These are phyloP conservation scores for Ascochyta pisi DNA, from an alignment of 2,329 filamentous ascomycete species.

Conservation along the genomic window DNA sequence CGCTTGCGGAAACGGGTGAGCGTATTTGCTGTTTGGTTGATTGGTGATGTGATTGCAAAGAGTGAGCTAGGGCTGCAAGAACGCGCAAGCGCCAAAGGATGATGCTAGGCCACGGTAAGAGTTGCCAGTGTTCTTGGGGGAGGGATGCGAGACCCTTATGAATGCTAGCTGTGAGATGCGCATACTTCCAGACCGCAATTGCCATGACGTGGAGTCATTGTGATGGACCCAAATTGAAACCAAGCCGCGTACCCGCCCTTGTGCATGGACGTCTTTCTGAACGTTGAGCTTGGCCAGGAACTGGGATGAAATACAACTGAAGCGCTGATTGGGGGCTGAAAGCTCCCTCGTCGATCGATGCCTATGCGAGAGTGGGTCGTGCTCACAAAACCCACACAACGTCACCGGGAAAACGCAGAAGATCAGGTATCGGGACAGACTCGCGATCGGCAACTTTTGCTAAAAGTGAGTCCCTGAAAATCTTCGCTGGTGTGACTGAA, in stretches of 20 bases:
- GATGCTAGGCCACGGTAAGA: constrained; percentile 1
- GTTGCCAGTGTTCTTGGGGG: neutral
- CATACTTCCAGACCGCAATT: constrained; percentile 24
- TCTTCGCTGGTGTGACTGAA: constrained; percentile 23
- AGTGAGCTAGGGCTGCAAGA: constrained; percentile 21
- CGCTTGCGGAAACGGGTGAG: constrained; percentile 19
- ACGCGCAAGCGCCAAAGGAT: constrained; percentile 22
- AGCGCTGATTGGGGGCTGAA: constrained; percentile 31
- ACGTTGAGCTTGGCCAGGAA: constrained; percentile 4
- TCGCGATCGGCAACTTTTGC: constrained; percentile 31
- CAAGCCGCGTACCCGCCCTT: constrained; percentile 17
- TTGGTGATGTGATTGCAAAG: constrained; percentile 21
- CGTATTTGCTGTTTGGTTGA: constrained; percentile 20
- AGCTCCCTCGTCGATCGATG: constrained; percentile 27
- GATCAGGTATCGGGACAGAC: constrained; percentile 25
- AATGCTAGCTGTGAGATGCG: constrained; percentile 16
- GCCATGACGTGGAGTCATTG: constrained; percentile 37
- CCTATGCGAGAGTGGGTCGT: constrained; percentile 9
- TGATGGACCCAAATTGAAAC: constrained; percentile 19
- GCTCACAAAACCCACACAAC: constrained; percentile 31
- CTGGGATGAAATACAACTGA: neutral
- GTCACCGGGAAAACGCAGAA: constrained; percentile 33
- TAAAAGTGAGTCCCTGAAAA: constrained; percentile 23
- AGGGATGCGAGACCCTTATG: constrained; percentile 18
- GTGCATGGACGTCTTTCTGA: constrained; percentile 14